These are phyloP conservation scores for Sporisorium scitamineum DNA, from an alignment of 1,284 basidiomycete species.

Conservation along the genomic window DNA sequence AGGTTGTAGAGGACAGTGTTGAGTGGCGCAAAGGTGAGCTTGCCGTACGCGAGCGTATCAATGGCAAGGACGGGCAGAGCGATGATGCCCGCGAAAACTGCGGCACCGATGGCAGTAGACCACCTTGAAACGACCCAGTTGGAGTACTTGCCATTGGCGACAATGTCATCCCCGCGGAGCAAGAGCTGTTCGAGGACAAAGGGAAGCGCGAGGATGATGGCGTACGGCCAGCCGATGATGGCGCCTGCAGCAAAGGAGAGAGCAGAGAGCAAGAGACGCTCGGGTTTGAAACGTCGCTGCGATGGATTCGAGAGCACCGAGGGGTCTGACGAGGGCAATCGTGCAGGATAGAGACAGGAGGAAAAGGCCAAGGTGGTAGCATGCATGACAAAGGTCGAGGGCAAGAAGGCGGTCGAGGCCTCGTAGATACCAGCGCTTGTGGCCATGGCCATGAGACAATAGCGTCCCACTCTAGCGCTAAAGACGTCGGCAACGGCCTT, in stretches of 20 bases:
- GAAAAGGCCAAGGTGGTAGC: constrained; percentile 84
- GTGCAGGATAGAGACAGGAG: constrained; percentile 79
- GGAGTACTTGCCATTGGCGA: constrained; percentile 22
- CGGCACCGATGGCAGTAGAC: constrained; percentile 76
- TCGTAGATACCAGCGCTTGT: constrained; percentile 94
- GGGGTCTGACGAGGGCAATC: constrained; percentile 23
- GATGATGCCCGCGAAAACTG: constrained; percentile 76
- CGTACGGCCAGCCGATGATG: constrained; percentile 96
- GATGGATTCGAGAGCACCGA: constrained; percentile 38
- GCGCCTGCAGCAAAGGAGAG: constrained; percentile 83
- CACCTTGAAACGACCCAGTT: constrained; percentile 71
- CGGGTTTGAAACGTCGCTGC: constrained; percentile 35
- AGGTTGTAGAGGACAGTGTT: constrained; percentile 96
- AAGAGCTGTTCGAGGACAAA: constrained; percentile 92
- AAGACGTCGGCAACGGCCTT: constrained; percentile 83
- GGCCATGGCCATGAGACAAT: constrained; percentile 85
- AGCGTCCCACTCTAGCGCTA: constrained; percentile 89
- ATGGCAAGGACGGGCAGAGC: constrained; percentile 71
- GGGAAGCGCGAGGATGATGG: constrained; percentile 84
- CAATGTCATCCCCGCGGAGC: constrained; percentile 74
- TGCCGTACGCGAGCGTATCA: constrained; percentile 90
- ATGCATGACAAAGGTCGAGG: constrained; percentile 96
- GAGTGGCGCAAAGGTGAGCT: constrained; percentile 83
- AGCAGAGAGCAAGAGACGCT: constrained; percentile 73
- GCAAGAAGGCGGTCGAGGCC: constrained; percentile 77